Conservation (phyloP, 495 filamentous ascomycete species). For the Penicillium herquei region DNA sequence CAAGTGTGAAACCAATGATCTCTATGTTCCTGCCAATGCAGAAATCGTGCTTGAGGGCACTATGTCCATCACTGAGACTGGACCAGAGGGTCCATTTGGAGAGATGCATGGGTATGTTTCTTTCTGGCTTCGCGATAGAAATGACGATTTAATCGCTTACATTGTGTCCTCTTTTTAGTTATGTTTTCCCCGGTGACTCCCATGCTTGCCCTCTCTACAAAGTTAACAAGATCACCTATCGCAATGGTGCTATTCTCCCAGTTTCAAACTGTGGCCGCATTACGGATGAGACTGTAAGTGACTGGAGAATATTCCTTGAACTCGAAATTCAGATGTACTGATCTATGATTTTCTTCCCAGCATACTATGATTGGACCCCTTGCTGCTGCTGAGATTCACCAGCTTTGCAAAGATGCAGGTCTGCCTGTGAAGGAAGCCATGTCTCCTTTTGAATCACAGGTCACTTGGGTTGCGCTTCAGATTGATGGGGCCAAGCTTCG, state of each 20-base stretch:
- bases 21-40: constrained; percentile 37
- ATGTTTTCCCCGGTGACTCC: constrained; percentile 32
- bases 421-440: constrained; percentile 39
- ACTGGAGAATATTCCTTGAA: no score
- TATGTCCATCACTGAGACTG: constrained; percentile 33
- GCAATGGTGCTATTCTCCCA: constrained; percentile 37
- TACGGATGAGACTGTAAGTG: constrained; percentile 36
- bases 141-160: no score
- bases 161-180: no score
- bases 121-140: no score
- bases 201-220: constrained; percentile 29
- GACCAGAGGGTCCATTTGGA: constrained; percentile 35
- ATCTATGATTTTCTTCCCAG: constrained; percentile 3
- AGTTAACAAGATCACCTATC: constrained; percentile 42
- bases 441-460: constrained; percentile 39
- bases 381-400: constrained; percentile 37
- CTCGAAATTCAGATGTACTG: background rate
- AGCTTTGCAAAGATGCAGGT: constrained; percentile 31
- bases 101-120: constrained; percentile 43
- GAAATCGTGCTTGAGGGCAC: constrained; percentile 43
- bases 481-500: constrained; percentile 33
- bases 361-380: constrained; percentile 41
- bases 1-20: constrained; percentile 41
- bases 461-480: constrained; percentile 39
- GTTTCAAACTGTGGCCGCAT: constrained; percentile 32